phyloP scores from a whole-genome alignment of 108 stramenopile genomes.

The Poteriospumella lacustris region DNA sequence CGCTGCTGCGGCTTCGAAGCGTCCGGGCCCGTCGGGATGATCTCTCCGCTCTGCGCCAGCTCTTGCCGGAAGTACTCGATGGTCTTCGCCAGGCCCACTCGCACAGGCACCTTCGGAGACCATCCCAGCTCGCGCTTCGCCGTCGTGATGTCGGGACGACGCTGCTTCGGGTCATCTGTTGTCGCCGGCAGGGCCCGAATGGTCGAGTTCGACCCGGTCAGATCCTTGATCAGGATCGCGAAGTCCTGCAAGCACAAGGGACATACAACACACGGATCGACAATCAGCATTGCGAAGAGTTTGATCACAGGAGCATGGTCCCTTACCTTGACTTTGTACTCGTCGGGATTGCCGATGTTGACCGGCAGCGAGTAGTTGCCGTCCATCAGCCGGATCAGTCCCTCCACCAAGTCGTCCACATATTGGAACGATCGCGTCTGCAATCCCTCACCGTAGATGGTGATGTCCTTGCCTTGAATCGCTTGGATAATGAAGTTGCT shows the following conservation, averaged over 20 bases:
- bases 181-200: conserved; percentile 15
- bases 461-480: conserved; percentile 84
- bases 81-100: conserved; percentile 77
- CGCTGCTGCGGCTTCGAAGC: conserved; percentile 56
- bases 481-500: conserved; percentile 97
- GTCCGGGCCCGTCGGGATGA: conserved; percentile 60
- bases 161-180: conserved; percentile 83
- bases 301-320: no score
- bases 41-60: conserved; percentile 41
- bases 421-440: conserved; percentile 99
- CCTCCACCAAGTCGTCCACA: conserved; percentile 90
- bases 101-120: conserved; percentile 76
- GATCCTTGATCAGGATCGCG: background rate
- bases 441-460: conserved; percentile 88
- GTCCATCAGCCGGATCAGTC: conserved; percentile 94
- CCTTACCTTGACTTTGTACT: conserved; percentile 74
- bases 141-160: conserved; percentile 84
- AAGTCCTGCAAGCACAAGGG: background rate
- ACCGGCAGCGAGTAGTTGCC: conserved; percentile 79
- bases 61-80: conserved; percentile 85
- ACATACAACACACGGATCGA: no score
- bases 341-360: conserved; percentile 96
- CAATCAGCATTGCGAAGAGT: no score
- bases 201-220: conserved; percentile 8
- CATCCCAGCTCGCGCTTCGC: conserved; percentile 82